Percentiles rank a stretch among this genome's conserved stretches.
phyloP scores from a whole-genome alignment of 345 rosid genomes.

The Eucalyptus grandis region DNA sequence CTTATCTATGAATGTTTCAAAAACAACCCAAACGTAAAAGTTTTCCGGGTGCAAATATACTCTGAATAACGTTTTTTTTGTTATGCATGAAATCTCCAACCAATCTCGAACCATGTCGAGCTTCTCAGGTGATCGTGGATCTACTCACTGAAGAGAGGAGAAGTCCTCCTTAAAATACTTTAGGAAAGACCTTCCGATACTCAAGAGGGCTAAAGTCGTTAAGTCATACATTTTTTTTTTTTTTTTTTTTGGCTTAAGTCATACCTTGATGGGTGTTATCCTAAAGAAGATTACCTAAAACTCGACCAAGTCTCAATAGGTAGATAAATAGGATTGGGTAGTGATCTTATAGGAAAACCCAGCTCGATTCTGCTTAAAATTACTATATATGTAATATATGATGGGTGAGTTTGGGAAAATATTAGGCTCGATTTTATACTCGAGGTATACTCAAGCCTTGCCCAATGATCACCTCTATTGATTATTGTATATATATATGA shows the following conservation, averaged over 20 bases:
- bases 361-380: neutral
- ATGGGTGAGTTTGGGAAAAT: neutral
- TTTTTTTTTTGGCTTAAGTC: no score
- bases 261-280: neutral
- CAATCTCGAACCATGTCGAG: neutral
- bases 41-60: neutral
- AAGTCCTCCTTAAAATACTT: neutral
- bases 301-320: neutral
- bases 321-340: neutral
- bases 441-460: accelerated
- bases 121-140: accelerated
- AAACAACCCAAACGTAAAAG: neutral
- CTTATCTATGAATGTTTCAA: neutral
- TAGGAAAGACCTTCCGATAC: neutral
- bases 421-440: neutral
- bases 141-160: neutral
- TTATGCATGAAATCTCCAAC: accelerated
- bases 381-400: neutral
- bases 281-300: neutral
- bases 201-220: neutral
- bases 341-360: neutral
- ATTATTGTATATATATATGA: neutral
- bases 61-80: neutral
- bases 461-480: neutral
- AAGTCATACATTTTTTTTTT: no score